These are phyloP conservation scores for Lactifluus piperatus DNA, from an alignment of 768 basidiomycete species.

Conservation along the genomic window DNA sequence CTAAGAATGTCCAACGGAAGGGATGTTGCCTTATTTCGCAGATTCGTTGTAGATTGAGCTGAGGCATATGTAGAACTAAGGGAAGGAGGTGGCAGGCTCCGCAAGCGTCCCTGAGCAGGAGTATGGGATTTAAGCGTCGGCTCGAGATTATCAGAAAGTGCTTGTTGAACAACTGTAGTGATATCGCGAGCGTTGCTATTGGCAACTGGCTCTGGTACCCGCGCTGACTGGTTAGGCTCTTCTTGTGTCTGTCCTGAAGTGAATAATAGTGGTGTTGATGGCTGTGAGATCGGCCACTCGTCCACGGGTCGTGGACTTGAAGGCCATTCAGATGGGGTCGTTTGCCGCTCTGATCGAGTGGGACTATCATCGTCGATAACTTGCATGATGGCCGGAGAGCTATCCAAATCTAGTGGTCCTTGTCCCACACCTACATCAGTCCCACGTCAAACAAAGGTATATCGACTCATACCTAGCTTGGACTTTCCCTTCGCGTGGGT, in stretches of 20 bases:
- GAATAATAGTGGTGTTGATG: constrained; percentile 2
- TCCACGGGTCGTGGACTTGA: not conserved
- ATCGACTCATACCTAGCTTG: not conserved
- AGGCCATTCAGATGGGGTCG: constrained; percentile 10
- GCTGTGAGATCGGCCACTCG: not conserved
- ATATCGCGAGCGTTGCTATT: not conserved
- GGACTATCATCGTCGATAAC: not conserved
- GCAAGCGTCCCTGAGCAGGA: not conserved
- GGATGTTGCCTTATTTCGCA: not conserved
- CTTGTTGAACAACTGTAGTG: not conserved
- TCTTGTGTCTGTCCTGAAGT: not conserved
- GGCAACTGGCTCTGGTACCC: not conserved
- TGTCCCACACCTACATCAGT: not conserved
- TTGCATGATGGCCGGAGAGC: not conserved
- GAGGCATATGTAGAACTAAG: not conserved
- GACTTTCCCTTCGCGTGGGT: not conserved
- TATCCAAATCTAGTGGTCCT: constrained; percentile 7
- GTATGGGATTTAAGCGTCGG: not conserved
- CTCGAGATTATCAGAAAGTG: not conserved
- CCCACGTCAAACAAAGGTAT: not conserved
- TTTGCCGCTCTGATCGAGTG: not conserved
- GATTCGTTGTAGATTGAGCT: not conserved
- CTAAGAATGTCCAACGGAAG: not conserved
- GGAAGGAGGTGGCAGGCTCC: not conserved
- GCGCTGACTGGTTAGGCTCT: not conserved